phyloP scores from a whole-genome alignment of 2,329 filamentous ascomycete species.

The Chaetomium globosum region DNA sequence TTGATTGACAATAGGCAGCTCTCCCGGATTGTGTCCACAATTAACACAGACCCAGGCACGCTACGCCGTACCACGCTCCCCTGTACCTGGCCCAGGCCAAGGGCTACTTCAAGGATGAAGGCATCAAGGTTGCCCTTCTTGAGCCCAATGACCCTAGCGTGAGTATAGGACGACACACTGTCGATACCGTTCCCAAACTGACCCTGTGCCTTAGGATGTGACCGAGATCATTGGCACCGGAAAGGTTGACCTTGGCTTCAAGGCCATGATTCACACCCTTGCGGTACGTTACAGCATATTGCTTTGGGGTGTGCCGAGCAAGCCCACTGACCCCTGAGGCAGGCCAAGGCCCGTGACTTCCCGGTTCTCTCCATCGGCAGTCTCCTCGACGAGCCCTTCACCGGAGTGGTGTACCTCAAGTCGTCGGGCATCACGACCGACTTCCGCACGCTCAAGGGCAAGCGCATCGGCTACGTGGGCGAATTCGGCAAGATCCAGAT shows the following conservation, averaged over 20 bases:
- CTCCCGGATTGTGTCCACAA: not conserved
- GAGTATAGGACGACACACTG: slow-evolving; percentile 34
- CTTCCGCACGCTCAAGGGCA: slow-evolving; percentile 74
- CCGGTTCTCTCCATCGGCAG: slow-evolving; percentile 73
- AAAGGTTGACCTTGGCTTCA: slow-evolving; percentile 78
- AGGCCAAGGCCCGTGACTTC: slow-evolving; percentile 75
- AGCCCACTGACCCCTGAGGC: slow-evolving; percentile 16
- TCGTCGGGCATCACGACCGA: slow-evolving; percentile 72
- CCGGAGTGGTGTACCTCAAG: slow-evolving; percentile 76
- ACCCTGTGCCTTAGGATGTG: slow-evolving; percentile 59
- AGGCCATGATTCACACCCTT: slow-evolving; percentile 82
- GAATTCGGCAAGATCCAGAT: slow-evolving; percentile 85
- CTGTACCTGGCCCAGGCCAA: slow-evolving; percentile 76
- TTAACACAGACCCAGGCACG: slow-evolving; percentile 60
- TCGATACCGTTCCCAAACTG: slow-evolving; percentile 17
- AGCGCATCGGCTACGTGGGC: slow-evolving; percentile 77
- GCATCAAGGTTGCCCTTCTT: slow-evolving; percentile 74
- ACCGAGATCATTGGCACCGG: slow-evolving; percentile 78
- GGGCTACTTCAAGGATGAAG: slow-evolving; percentile 74
- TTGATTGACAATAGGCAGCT: not conserved
- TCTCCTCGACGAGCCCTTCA: slow-evolving; percentile 78
- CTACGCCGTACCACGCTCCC: slow-evolving; percentile 78
- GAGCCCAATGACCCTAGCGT: slow-evolving; percentile 78
- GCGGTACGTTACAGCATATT: slow-evolving; percentile 51
- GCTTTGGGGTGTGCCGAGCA: no score